Conservation (phyloP, 345 rosid genomes). For the Microthlaspi erraticum region DNA sequence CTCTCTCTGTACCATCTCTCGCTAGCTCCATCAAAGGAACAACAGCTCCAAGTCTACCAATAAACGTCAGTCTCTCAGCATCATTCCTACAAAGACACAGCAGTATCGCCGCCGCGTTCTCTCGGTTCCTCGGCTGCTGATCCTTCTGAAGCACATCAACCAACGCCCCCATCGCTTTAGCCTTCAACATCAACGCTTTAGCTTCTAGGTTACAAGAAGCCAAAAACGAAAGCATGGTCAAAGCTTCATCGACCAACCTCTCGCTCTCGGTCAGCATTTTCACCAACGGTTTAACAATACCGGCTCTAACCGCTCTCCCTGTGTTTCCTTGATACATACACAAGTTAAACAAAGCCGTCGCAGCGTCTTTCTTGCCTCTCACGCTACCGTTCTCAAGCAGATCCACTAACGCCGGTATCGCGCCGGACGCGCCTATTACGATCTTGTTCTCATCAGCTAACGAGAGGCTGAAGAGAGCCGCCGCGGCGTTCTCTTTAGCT, state of each 20-base stretch:
- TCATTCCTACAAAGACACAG: conserved; percentile 90
- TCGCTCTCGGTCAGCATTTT: conserved; percentile 70
- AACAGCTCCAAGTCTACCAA: conserved; percentile 84
- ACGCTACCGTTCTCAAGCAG: conserved; percentile 70
- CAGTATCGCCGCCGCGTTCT: conserved; percentile 85
- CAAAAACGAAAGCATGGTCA: conserved; percentile 79
- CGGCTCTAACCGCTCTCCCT: conserved; percentile 89
- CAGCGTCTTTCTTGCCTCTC: conserved; percentile 96
- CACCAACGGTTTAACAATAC: conserved; percentile 66
- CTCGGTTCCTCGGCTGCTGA: conserved; percentile 70
- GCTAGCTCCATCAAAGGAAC: conserved; percentile 83
- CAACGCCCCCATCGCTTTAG: conserved; percentile 63
- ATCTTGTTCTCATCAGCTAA: conserved; percentile 90
- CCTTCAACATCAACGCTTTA: conserved; percentile 67
- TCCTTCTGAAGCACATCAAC: conserved; percentile 69
- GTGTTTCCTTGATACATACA: conserved; percentile 88
- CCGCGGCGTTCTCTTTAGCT: conserved; percentile 94
- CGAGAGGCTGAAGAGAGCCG: conserved; percentile 91
- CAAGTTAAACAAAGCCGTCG: conserved; percentile 86
- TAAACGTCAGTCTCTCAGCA: conserved; percentile 57
- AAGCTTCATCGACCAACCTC: conserved; percentile 73
- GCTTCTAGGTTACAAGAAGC: conserved; percentile 79
- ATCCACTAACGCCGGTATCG: conserved; percentile 77
- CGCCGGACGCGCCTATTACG: conserved; percentile 87
- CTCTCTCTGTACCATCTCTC: conserved; percentile 87